Evolutionary conservation across 208 protist species (phyloP).

Genomic region (Borovskyia barvae): DNA sequence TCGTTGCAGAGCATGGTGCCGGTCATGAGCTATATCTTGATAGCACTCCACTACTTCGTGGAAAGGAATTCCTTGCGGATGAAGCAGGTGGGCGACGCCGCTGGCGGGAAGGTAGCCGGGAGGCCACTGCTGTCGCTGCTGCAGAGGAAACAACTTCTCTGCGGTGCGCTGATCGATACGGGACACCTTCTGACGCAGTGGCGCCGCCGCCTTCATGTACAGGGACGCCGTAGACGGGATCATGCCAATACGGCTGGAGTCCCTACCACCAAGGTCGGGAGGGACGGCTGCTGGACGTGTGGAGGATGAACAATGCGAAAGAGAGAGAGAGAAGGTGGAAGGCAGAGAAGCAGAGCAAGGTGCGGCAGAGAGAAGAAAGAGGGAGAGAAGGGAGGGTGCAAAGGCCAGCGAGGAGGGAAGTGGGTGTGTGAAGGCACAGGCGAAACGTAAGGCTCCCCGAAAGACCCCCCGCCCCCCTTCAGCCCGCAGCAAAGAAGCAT

Average conservation of each 20-base stretch:
- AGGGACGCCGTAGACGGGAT: slow-evolving; percentile 7
- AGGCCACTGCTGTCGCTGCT: slow-evolving; percentile 58
- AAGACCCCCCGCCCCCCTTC: background rate
- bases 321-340: background rate
- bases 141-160: slow-evolving; percentile 37
- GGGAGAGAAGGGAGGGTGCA: background rate
- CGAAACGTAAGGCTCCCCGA: background rate
- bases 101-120: slow-evolving; percentile 62
- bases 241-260: too few relatives aligned
- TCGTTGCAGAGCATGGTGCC: slow-evolving; percentile 50
- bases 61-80: slow-evolving; percentile 49
- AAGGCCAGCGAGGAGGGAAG: background rate
- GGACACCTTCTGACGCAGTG: slow-evolving; percentile 38
- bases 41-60: slow-evolving; percentile 60
- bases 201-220: slow-evolving; percentile 9
- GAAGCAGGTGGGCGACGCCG: slow-evolving; percentile 74
- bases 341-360: background rate
- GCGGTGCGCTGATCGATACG: slow-evolving; percentile 37
- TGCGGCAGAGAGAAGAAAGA: background rate
- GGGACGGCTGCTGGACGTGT: background rate
- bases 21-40: slow-evolving; percentile 37
- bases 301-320: background rate
- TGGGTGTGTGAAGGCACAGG: background rate
- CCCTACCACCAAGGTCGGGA: too few relatives aligned
- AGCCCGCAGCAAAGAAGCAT: too few relatives aligned